Conservation (phyloP, 1,139 yeast species). For the Geotrichum europaeum region DNA sequence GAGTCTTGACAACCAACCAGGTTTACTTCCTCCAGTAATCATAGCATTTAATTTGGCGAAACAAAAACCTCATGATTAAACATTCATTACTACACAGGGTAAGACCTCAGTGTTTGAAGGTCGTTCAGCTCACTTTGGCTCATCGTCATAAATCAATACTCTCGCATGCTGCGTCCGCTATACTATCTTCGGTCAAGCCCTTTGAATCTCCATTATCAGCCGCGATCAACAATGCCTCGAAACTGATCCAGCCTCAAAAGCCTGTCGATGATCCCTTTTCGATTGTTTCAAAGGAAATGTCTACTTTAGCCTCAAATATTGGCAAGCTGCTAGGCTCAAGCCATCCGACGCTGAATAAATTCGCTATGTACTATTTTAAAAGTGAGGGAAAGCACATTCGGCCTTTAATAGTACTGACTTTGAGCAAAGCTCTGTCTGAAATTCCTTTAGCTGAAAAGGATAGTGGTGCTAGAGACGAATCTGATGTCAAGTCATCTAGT, state of each 20-base stretch:
- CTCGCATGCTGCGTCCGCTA: neutral
- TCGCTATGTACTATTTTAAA: slow-evolving; percentile 87
- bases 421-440: slow-evolving; percentile 73
- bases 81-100: neutral
- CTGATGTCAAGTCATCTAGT: slow-evolving; percentile 32
- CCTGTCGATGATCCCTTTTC: slow-evolving; percentile 64
- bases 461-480: slow-evolving; percentile 39
- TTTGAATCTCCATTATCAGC: slow-evolving; percentile 6
- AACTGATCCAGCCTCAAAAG: slow-evolving; percentile 12
- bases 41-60: neutral
- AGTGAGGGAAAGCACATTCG: slow-evolving; percentile 95
- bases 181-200: neutral
- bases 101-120: neutral
- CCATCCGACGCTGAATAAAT: slow-evolving; percentile 85
- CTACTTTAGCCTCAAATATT: slow-evolving; percentile 77
- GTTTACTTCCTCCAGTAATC: neutral
- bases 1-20: neutral
- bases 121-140: neutral
- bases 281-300: slow-evolving; percentile 90
- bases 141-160: slow-evolving; percentile 3
- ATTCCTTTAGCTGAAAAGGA: slow-evolving; percentile 66
- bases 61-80: neutral
- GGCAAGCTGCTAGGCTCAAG: slow-evolving; percentile 86
- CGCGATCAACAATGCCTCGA: slow-evolving; percentile 15
- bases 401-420: slow-evolving; percentile 77